These are phyloP conservation scores for Arbutus unedo DNA, from an alignment of 148 eudicot genomes.

Conservation along the genomic window DNA sequence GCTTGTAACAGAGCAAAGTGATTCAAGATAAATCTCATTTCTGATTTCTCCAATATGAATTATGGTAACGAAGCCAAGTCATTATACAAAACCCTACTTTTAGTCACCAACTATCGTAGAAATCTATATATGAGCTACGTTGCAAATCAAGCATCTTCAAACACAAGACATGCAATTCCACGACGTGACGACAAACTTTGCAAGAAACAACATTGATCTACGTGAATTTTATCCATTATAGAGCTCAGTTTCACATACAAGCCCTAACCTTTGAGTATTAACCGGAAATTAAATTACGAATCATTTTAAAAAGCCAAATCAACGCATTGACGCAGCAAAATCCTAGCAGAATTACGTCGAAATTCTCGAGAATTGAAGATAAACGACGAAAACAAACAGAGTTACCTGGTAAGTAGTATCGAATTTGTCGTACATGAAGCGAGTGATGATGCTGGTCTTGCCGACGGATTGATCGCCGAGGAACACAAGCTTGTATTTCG, in stretches of 20 bases:
- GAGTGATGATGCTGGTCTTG: constrained; percentile 41
- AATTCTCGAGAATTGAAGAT: neutral
- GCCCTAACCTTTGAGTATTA: neutral
- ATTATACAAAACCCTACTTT: neutral
- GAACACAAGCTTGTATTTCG: constrained; percentile 40
- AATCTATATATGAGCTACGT: neutral
- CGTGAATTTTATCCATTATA: neutral
- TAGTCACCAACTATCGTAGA: neutral
- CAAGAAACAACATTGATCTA: neutral
- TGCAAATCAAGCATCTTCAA: neutral
- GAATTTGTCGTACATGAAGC: constrained; percentile 48
- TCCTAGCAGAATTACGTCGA: neutral
- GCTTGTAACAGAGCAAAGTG: neutral
- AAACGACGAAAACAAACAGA: neutral
- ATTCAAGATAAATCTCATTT: neutral
- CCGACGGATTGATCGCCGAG: constrained; percentile 46
- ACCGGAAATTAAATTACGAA: neutral
- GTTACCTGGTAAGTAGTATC: constrained; percentile 42
- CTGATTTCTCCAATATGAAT: no score
- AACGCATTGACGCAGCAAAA: neutral
- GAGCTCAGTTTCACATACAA: neutral
- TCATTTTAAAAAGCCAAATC: neutral
- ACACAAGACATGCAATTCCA: neutral
- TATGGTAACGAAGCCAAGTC: no score
- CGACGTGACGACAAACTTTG: neutral